Base-by-base conservation (phyloP, 2,329 filamentous ascomycete genomes). In the Phoma sp. region DNA sequence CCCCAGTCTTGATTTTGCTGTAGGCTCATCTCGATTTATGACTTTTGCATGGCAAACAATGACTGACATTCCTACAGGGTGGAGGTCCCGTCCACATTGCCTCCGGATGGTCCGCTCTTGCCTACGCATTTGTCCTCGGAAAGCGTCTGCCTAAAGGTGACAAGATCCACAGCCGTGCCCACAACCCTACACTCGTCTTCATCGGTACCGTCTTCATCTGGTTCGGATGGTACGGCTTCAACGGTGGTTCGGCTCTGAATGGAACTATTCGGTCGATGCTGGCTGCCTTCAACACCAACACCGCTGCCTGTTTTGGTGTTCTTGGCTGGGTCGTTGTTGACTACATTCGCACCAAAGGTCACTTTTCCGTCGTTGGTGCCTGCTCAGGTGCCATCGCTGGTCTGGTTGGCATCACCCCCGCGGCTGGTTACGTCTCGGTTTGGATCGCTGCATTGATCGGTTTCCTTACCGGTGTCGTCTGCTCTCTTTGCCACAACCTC, bases 31-130 rank as follows among this genome's bases (percentile, higher is more conserved):
- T 20, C n/a, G 1, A 12, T n/a, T 4, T 17, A 5, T 23, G 7
- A 38, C 3, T 3, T 9, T 17, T 33, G 7, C 9, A 5, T 25
- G 3, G 4, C 9, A n/a, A 26, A 15, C 14, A 9, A 4, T 23
- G 7, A 33, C 39, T 54, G 28, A 53, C 18, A 12, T 5, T n/a
- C 2, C 28, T 10, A 5, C 23, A 54, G 51, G 51, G 85, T 46
- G 83, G 83, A 11, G 85, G 86, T 1, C 86, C 85, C 3, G 86
- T 88, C 2, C 85, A 88, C 64, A 85, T 88, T 47, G 81, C 85
- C 2, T 83, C 79, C 1, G 85, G 86, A 2, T 87, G 84, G 76
- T 68, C 81, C n/a, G 85, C 84, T 7, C 77, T 88, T 4, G 85
- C 86, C 2, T 88, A 87, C 66, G 84, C 86, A 1, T 76, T 88